phyloP scores from a whole-genome alignment of 2,329 filamentous ascomycete species.

The Alternaria brassicae region DNA sequence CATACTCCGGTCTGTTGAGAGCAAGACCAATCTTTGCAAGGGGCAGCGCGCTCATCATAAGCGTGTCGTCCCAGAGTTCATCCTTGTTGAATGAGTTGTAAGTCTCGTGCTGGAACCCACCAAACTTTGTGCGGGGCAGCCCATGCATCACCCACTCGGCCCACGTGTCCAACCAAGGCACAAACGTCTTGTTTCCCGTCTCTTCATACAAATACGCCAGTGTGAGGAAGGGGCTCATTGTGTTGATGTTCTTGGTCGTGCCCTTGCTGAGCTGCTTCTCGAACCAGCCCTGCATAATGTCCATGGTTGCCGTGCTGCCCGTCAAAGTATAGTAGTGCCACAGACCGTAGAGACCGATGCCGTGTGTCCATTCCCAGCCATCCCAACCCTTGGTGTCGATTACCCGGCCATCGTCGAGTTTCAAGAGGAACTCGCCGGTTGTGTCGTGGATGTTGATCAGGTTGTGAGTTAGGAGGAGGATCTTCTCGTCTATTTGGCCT shows the following conservation, averaged over 20 bases:
- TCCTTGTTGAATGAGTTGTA: constrained; percentile 74
- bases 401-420: constrained; percentile 73
- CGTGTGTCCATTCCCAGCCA: constrained; percentile 85
- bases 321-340: constrained; percentile 83
- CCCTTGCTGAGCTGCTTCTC: constrained; percentile 70
- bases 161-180: constrained; percentile 81
- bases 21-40: constrained; percentile 80
- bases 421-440: constrained; percentile 76
- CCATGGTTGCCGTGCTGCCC: constrained; percentile 65
- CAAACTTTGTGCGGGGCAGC: constrained; percentile 72
- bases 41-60: constrained; percentile 88
- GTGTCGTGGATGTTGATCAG: constrained; percentile 79
- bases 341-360: constrained; percentile 79
- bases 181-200: constrained; percentile 70
- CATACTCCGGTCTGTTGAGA: constrained; percentile 72
- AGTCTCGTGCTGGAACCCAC: constrained; percentile 78
- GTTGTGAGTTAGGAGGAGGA: constrained; percentile 73
- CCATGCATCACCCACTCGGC: constrained; percentile 84
- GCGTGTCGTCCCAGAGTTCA: constrained; percentile 83
- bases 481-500: constrained; percentile 59
- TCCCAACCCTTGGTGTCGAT: constrained; percentile 88
- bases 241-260: constrained; percentile 87
- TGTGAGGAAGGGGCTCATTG: constrained; percentile 79
- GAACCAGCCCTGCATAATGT: constrained; percentile 78
- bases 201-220: constrained; percentile 80